Percentiles rank a stretch among this genome's conserved stretches.
phyloP scores from a whole-genome alignment of 2,329 filamentous ascomycete genomes.

The Balansia obtecta region DNA sequence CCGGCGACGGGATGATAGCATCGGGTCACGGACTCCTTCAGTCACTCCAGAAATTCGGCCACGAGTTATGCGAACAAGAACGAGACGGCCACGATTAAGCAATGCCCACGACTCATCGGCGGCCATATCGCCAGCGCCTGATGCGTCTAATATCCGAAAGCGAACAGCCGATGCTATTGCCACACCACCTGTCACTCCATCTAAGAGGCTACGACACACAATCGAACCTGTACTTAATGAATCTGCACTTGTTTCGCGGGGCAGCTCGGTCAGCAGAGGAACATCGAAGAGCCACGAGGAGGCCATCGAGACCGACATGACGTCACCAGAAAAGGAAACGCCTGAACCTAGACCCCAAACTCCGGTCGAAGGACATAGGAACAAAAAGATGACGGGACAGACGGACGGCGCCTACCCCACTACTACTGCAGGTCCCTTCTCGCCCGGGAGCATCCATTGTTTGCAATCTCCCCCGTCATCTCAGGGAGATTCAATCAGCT shows the following conservation, averaged over 20 bases:
- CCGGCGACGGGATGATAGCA: conserved; percentile 37
- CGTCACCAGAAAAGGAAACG: conserved; percentile 37
- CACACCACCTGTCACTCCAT: conserved; percentile 43
- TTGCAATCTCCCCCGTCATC: conserved; percentile 14
- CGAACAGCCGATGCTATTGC: conserved; percentile 31
- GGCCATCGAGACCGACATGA: conserved; percentile 29
- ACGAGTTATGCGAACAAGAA: conserved; percentile 29
- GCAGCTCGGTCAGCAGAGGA: conserved; percentile 22
- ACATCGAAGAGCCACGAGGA: conserved; percentile 16
- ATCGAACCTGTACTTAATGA: conserved; percentile 14
- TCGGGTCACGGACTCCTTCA: conserved; percentile 44
- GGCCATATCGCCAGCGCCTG: conserved; percentile 15
- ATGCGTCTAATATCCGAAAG: conserved; percentile 22
- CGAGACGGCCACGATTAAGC: conserved; percentile 20
- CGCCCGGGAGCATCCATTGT: conserved; percentile 18
- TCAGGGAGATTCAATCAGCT: background rate
- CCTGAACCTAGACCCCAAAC: conserved; percentile 25
- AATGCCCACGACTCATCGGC: conserved; percentile 22
- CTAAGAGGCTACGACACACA: conserved; percentile 33
- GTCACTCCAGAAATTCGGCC: conserved; percentile 43
- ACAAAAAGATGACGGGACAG: conserved; percentile 6
- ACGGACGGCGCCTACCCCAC: conserved; percentile 4
- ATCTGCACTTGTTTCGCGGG: conserved; percentile 20
- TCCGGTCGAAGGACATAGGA: conserved; percentile 9
- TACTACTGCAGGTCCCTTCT: conserved; percentile 14